phyloP scores from a whole-genome alignment of 2,329 filamentous ascomycete genomes.

The Penicillium sp. region DNA sequence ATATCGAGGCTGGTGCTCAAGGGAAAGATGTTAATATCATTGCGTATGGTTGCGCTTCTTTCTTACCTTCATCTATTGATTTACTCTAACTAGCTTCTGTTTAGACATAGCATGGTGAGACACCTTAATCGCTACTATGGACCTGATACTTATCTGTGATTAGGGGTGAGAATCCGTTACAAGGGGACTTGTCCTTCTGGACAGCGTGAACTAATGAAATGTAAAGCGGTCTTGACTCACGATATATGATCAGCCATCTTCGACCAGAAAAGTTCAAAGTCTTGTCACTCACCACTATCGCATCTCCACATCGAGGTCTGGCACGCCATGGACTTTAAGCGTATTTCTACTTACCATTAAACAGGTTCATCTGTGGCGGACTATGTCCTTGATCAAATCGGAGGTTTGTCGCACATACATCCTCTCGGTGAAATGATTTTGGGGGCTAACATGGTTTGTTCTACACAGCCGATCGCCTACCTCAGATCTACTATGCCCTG shows the following conservation, averaged over 20 bases:
- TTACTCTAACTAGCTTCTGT: background rate
- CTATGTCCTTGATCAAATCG: conserved; percentile 59
- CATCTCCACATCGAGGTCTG: conserved; percentile 58
- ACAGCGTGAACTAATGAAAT: conserved; percentile 12
- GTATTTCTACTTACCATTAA: conserved; percentile 12
- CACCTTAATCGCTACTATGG: background rate
- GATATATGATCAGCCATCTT: conserved; percentile 63
- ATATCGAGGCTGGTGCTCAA: conserved; percentile 53
- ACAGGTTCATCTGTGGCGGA: conserved; percentile 61
- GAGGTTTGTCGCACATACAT: conserved; percentile 41
- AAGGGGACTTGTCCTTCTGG: conserved; percentile 4
- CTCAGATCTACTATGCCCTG: conserved; percentile 56
- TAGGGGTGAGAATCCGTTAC: conserved; percentile 35
- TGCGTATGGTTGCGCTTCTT: conserved; percentile 48
- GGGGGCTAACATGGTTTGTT: background rate
- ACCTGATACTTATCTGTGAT: conserved; percentile 11
- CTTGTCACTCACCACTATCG: conserved; percentile 64
- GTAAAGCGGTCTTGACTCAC: conserved; percentile 59
- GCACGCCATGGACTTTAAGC: background rate
- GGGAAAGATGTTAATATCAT: conserved; percentile 64
- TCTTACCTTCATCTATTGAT: background rate
- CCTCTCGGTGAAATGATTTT: background rate
- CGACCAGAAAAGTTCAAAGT: conserved; percentile 69
- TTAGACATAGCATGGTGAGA: conserved; percentile 51
- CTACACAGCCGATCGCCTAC: conserved; percentile 51